phyloP scores from a whole-genome alignment of 352 stramenopile genomes.

The Phytophthora ohioensis region DNA sequence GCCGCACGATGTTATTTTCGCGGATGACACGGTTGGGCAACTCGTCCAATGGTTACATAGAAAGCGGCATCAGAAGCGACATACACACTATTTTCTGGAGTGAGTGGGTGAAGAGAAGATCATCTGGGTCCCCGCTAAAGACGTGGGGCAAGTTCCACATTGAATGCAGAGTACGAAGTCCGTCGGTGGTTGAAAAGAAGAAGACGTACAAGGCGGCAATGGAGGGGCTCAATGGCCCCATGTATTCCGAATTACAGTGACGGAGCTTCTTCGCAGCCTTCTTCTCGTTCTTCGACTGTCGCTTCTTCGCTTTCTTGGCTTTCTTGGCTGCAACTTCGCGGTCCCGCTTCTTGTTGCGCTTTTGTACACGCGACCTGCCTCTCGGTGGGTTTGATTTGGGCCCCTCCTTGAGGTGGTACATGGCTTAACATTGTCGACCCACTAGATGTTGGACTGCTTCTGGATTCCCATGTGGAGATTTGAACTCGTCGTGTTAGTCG shows the following conservation, averaged over 20 bases:
- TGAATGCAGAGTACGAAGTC: slow-evolving; percentile 12
- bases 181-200: neutral
- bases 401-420: no score
- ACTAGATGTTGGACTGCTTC: no score
- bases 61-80: slow-evolving; percentile 1
- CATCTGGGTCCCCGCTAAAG: slow-evolving; percentile 4
- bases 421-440: no score
- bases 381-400: no score
- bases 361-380: neutral
- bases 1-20: slow-evolving; percentile 2
- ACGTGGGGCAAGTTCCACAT: slow-evolving; percentile 10
- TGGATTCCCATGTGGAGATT: no score
- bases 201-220: neutral
- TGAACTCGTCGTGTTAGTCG: no score
- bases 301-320: neutral
- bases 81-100: slow-evolving; percentile 25
- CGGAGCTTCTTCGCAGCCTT: neutral
- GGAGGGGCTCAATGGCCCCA: slow-evolving; percentile 4
- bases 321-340: slow-evolving; percentile 2
- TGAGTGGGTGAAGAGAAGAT: slow-evolving; percentile 14
- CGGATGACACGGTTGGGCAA: slow-evolving; percentile 10
- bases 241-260: slow-evolving; percentile 17
- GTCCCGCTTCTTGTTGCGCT: neutral
- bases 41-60: neutral
- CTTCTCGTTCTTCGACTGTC: neutral